Percentiles rank a stretch among this genome's conserved stretches.
Conservation (phyloP, 176 grass and related monocot genomes). For the Zizania latifolia region DNA sequence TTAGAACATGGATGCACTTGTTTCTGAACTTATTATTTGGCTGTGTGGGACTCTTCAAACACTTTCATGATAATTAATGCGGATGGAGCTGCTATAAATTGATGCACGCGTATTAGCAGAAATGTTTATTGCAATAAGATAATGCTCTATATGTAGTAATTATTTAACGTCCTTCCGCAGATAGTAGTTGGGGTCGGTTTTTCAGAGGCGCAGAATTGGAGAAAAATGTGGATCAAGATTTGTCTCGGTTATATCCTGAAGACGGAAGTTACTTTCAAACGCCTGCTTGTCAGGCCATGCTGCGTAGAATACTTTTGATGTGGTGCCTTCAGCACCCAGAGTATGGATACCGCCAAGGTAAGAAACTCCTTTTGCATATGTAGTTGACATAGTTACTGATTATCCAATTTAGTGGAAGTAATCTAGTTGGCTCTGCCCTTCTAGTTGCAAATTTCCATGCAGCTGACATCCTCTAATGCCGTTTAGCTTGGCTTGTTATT, state of each 20-base stretch:
- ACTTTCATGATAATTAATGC: constrained; percentile 20
- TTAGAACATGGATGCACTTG: background rate
- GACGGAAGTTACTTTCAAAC: constrained; percentile 83
- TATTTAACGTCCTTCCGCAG: constrained; percentile 35
- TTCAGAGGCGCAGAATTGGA: constrained; percentile 88
- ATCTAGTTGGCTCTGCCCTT: background rate
- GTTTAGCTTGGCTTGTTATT: background rate
- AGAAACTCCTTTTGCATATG: background rate
- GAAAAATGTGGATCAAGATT: constrained; percentile 83
- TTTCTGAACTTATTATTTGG: background rate
- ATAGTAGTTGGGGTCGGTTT: constrained; percentile 87
- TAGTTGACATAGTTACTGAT: background rate
- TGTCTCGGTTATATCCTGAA: constrained; percentile 85
- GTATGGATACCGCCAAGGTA: constrained; percentile 88
- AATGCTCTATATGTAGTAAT: background rate
- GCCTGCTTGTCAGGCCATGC: constrained; percentile 67
- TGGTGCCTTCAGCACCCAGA: constrained; percentile 93
- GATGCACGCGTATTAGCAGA: background rate
- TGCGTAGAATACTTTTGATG: constrained; percentile 78
- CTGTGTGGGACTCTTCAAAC: background rate
- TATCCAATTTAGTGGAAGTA: background rate
- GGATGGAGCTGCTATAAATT: background rate
- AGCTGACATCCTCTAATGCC: background rate
- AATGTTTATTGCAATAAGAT: background rate
- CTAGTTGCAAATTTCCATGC: background rate